Evolutionary conservation across 805 yeast species (phyloP).

Genomic region (Cyberlindnera misumaiensis): DNA sequence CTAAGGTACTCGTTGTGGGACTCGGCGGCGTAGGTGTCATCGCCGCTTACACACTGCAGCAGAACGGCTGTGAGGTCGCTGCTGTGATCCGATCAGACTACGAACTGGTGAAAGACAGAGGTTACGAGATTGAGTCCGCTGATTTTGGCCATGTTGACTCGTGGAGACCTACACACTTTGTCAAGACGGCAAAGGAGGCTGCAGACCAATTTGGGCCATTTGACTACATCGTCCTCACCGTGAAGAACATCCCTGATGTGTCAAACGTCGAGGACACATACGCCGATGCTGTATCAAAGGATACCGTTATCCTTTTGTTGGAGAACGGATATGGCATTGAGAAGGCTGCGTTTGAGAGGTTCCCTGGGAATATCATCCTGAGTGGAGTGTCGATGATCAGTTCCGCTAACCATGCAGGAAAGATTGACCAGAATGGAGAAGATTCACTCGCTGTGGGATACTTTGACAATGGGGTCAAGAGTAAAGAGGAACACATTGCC

Average conservation of each 20-base stretch:
- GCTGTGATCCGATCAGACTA: conserved; percentile 58
- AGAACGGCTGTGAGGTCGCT: conserved; percentile 25
- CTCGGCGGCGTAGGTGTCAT: conserved; percentile 79
- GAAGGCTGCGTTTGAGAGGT: conserved; percentile 40
- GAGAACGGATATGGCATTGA: conserved; percentile 65
- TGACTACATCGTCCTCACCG: conserved; percentile 55
- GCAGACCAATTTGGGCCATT: conserved; percentile 25
- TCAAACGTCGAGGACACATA: conserved; percentile 43
- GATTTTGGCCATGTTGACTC: conserved; percentile 47
- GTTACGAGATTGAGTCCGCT: conserved; percentile 49
- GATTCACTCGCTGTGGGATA: conserved; percentile 43
- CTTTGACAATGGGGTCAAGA: conserved; percentile 33
- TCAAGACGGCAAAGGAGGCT: conserved; percentile 27
- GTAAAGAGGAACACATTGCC: conserved; percentile 18
- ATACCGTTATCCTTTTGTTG: conserved; percentile 44
- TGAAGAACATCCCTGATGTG: conserved; percentile 66
- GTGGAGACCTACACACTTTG: conserved; percentile 43
- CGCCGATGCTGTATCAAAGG: conserved; percentile 40
- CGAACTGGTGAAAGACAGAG: conserved; percentile 37
- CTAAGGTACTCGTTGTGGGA: conserved; percentile 52
- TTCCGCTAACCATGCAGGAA: conserved; percentile 41
- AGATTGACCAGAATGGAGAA: conserved; percentile 36
- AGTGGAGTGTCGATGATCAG: conserved; percentile 62
- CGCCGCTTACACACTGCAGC: conserved; percentile 50
- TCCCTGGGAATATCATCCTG: conserved; percentile 43